Conservation (phyloP, 2,329 filamentous ascomycete species). For the Calonectria montana region DNA sequence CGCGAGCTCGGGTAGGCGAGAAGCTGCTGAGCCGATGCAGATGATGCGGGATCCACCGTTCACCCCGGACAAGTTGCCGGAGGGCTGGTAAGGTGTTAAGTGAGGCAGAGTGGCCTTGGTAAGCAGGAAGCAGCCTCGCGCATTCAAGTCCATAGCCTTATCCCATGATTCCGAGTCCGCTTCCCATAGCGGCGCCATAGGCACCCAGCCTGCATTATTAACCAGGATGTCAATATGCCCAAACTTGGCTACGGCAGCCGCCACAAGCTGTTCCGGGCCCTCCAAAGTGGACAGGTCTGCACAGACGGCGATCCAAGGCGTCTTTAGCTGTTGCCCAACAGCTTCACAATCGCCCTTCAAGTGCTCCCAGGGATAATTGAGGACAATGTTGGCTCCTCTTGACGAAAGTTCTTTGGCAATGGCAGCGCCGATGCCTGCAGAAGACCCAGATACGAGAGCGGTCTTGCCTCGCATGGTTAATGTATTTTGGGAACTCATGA, state of each 20-base stretch:
- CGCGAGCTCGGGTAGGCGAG: neutral
- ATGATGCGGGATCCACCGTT: neutral
- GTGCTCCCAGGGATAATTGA: slow-evolving; percentile 5
- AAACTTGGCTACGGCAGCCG: slow-evolving; percentile 5
- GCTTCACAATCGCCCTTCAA: slow-evolving; percentile 2
- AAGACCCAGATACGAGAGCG: neutral
- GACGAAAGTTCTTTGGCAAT: slow-evolving; percentile 5
- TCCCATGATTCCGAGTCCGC: neutral
- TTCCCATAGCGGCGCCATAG: neutral
- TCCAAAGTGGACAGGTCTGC: slow-evolving; percentile 7
- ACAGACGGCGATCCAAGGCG: slow-evolving; percentile 9
- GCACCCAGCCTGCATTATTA: neutral
- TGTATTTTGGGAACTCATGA: too few relatives aligned
- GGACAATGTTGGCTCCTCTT: slow-evolving; percentile 1
- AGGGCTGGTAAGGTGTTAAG: slow-evolving; percentile 11
- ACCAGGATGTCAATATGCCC: slow-evolving; percentile 7
- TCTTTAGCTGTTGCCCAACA: neutral
- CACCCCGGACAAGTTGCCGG: neutral
- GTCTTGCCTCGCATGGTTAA: neutral
- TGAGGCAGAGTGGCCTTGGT: neutral
- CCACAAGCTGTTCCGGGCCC: neutral
- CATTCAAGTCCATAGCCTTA: neutral
- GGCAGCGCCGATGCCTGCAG: neutral
- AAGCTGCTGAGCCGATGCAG: neutral
- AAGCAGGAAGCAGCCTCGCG: neutral